Conservation (phyloP, 2,329 filamentous ascomycete species). For the Arachnomyces sp. region DNA sequence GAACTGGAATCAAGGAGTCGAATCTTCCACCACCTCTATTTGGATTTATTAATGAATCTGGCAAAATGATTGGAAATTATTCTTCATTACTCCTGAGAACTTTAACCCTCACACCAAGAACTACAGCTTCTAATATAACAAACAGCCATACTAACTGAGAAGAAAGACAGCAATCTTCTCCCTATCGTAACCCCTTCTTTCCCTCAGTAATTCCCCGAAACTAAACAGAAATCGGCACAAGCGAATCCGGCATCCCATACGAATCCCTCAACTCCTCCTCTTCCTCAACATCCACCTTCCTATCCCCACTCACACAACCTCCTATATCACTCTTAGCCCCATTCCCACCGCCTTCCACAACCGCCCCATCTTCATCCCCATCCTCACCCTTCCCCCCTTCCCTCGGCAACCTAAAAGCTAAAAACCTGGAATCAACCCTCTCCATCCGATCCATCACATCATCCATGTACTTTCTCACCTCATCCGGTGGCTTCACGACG, state of each 20-base stretch:
- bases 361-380: constrained; percentile 23
- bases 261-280: constrained; percentile 33
- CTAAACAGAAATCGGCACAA: constrained; percentile 18
- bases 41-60: no score
- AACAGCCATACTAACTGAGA: no score
- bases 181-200: no score
- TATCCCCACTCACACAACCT: constrained; percentile 22
- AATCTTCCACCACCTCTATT: no score
- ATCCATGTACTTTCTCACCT: constrained; percentile 50
- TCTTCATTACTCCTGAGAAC: no score
- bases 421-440: constrained; percentile 47
- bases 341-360: constrained; percentile 10
- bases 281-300: constrained; percentile 16
- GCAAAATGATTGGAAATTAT: no score
- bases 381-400: constrained; percentile 20
- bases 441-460: constrained; percentile 50
- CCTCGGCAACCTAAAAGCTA: constrained; percentile 49
- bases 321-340: constrained; percentile 19
- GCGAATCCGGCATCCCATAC: constrained; percentile 31
- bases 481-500: constrained; percentile 48
- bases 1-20: no score
- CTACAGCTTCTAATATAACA: no score
- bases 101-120: no score
- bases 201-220: constrained; percentile 13
- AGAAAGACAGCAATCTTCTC: no score